Conservation (phyloP, 768 basidiomycete species). For the Chalciporus chontae region DNA sequence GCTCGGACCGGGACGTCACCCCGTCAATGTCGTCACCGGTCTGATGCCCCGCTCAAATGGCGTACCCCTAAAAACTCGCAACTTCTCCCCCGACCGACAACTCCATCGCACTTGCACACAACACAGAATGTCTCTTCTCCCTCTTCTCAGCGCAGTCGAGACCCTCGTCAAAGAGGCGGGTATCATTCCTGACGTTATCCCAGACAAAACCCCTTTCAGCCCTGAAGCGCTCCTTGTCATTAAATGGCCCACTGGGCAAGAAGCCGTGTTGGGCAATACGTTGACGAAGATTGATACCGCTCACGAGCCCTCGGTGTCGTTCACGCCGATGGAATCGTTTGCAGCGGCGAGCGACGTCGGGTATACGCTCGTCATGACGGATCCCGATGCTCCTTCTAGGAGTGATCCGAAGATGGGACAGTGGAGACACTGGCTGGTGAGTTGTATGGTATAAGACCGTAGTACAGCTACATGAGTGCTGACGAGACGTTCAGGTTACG, state of each 20-base stretch:
- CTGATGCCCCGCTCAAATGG: background rate
- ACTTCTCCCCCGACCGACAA: background rate
- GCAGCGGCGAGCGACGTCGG: conserved; percentile 31
- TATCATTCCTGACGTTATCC: conserved; percentile 32
- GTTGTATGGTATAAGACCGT: conserved; percentile 7
- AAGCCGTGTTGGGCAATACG: conserved; percentile 36
- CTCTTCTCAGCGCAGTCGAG: conserved; percentile 24
- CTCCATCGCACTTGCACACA: background rate
- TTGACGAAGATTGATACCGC: conserved; percentile 36
- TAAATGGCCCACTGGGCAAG: conserved; percentile 29
- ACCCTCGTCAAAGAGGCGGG: conserved; percentile 13
- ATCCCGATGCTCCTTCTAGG: conserved; percentile 57
- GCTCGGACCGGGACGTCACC: background rate
- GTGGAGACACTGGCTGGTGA: conserved; percentile 58
- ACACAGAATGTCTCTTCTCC: conserved; percentile 21
- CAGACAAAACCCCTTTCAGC: conserved; percentile 19
- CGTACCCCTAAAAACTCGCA: background rate
- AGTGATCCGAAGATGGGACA: conserved; percentile 45
- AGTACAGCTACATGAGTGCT: too few species aligned
- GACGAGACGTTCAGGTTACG: conserved; percentile 29
- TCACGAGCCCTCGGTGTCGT: conserved; percentile 48
- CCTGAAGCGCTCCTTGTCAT: conserved; percentile 28
- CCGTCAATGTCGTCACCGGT: conserved; percentile 13
- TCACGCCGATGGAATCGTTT: conserved; percentile 41
- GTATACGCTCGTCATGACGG: conserved; percentile 55